Evolutionary conservation across 352 stramenopile species (phyloP), one percentile per base, ranked within the genome.

Genomic region (Globisporangium paroecandrum): DNA sequence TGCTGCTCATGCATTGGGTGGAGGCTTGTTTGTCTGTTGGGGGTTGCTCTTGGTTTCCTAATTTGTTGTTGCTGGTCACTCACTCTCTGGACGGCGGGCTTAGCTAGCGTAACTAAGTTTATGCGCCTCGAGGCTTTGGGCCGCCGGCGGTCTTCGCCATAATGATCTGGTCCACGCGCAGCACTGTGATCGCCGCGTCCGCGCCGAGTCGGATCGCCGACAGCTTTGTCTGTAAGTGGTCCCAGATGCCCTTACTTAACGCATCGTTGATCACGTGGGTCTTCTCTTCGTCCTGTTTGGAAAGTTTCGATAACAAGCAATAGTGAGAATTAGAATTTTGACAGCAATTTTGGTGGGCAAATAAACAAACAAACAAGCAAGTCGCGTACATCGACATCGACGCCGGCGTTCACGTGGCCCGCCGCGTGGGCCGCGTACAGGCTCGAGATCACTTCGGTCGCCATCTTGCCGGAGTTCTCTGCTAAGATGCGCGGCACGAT

Each of bases 131-230:
- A 58, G 93, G 91, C 87, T 99, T 99, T 25, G 96, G 96, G 46
- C 96, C 96, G 36, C 96, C 96, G 43, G 96, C 96, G 53, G 93
- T 79, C 82, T 99, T 99, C 69, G 89, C 84, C 98, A 99, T 99
- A 88, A 99, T 99, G 81, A 99, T 99, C 85, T 99, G 97, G 89
- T 99, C 98, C 36, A 99, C 97, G 79, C 97, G 97, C 34, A 99
- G 86, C 65, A 99, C 96, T 54, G 98, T 99, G 68, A 99, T 95
- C 32, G 96, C 97, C 41, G 97, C 97, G 81, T 99, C 98, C 41
- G 98, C 92, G 58, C 97, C 97, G 25, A 99, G 88, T 69, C 97
- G 92, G 72, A 99, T 92, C 64, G 98, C 98, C 66, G 91, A 98
- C 72, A 91, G 82, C 88, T 99, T 99, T 25, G 97, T 98, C 64